Conservation (phyloP, 2,329 filamentous ascomycete species). For the Nemania abortiva region DNA sequence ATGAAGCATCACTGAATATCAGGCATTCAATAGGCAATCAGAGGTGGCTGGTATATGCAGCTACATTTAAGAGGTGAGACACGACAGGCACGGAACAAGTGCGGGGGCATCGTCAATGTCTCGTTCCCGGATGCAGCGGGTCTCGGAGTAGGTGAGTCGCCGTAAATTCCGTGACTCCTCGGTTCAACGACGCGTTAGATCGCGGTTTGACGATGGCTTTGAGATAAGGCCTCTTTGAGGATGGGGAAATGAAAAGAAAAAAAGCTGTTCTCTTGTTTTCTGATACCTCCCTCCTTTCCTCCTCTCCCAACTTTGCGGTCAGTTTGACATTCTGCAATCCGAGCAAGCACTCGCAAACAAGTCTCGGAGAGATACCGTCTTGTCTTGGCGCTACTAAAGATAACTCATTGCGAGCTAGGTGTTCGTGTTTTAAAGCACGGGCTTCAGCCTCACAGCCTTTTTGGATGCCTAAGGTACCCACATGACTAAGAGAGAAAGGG, state of each 20-base stretch:
- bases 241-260: too few relatives aligned
- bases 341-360: not conserved
- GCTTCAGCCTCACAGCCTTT: conserved; percentile 10
- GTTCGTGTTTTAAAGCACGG: not conserved
- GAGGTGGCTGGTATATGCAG: not conserved
- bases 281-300: too few relatives aligned
- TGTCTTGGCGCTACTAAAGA: not conserved
- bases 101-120: not conserved
- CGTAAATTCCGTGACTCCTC: too few relatives aligned
- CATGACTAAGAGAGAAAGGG: not conserved
- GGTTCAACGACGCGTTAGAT: too few relatives aligned
- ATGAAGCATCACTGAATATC: not conserved
- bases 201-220: too few relatives aligned
- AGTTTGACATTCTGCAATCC: not conserved
- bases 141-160: too few relatives aligned
- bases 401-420: not conserved
- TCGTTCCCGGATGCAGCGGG: not conserved
- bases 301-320: too few relatives aligned
- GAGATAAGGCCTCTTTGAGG: too few relatives aligned
- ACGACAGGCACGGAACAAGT: not conserved
- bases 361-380: not conserved
- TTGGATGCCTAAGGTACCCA: not conserved
- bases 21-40: not conserved
- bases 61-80: not conserved
- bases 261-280: too few relatives aligned